A percentile compares a stretch with the other conserved stretches of the same genome.
Conservation (phyloP, 106 monocot species). For the Phalaenopsis aphrodite region DNA sequence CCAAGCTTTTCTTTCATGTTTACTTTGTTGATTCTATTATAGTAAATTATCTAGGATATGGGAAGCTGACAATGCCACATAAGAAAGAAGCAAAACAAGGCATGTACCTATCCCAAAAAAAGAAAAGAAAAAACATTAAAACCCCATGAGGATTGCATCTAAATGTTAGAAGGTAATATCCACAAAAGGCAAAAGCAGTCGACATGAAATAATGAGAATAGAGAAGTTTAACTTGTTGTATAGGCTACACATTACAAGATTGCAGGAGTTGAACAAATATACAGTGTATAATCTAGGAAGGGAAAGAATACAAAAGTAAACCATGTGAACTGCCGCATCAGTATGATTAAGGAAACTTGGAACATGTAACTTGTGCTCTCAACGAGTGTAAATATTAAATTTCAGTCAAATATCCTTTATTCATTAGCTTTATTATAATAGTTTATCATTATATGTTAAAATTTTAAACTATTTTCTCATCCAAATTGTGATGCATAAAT, state of each 20-base stretch:
- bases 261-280: neutral
- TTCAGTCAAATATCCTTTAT: neutral
- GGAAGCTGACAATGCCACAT: too few relatives aligned
- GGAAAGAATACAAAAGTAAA: neutral
- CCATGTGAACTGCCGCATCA: neutral
- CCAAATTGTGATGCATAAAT: neutral
- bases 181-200: neutral
- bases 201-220: neutral
- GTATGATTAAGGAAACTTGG: neutral
- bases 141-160: neutral
- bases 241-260: neutral
- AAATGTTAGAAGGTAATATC: neutral
- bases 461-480: neutral
- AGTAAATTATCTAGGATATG: too few relatives aligned
- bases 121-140: neutral
- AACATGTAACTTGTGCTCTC: neutral
- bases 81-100: too few relatives aligned
- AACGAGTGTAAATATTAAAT: neutral
- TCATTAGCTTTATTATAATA: neutral
- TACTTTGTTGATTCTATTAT: too few relatives aligned
- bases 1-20: too few relatives aligned
- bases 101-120: neutral
- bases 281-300: neutral
- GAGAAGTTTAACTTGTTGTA: neutral
- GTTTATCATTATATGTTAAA: neutral